Conservation (phyloP, 2,329 filamentous ascomycete genomes). For the Sporothrix dimorphospora region DNA sequence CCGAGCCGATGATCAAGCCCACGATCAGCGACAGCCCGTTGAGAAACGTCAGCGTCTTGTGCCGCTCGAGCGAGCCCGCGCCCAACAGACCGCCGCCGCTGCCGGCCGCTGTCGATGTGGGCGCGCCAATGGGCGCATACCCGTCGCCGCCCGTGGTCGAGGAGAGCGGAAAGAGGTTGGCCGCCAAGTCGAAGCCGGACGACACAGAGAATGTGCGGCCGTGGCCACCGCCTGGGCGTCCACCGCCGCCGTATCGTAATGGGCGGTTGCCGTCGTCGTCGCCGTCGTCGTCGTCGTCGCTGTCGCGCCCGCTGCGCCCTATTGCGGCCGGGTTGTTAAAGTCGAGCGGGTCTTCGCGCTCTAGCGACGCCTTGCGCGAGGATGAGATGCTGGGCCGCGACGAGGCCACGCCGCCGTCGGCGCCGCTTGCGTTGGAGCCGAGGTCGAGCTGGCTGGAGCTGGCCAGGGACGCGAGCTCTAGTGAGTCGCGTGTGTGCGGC, state of each 20-base stretch:
- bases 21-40: conserved; percentile 92
- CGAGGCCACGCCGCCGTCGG: conserved; percentile 65
- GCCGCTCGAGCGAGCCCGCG: conserved; percentile 86
- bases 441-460: conserved; percentile 70
- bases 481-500: conserved; percentile 74
- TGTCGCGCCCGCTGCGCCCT: conserved; percentile 35
- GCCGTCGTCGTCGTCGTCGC: conserved; percentile 15
- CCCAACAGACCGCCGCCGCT: conserved; percentile 61
- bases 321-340: conserved; percentile 57
- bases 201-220: conserved; percentile 83
- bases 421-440: conserved; percentile 64
- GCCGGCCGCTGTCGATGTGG: conserved; percentile 58
- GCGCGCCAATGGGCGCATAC: conserved; percentile 84
- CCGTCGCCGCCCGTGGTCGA: conserved; percentile 68
- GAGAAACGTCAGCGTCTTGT: conserved; percentile 92
- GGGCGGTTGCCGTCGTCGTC: conserved; percentile 45
- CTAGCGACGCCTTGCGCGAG: conserved; percentile 87
- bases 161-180: conserved; percentile 88
- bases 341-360: conserved; percentile 80
- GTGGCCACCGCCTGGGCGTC: conserved; percentile 40
- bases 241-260: conserved; percentile 51
- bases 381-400: conserved; percentile 88
- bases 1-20: conserved; percentile 85
- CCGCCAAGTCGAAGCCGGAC: conserved; percentile 94
- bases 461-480: conserved; percentile 93